These are phyloP conservation scores for Onygena corvina DNA, from an alignment of 2,329 filamentous ascomycete species.

Conservation along the genomic window DNA sequence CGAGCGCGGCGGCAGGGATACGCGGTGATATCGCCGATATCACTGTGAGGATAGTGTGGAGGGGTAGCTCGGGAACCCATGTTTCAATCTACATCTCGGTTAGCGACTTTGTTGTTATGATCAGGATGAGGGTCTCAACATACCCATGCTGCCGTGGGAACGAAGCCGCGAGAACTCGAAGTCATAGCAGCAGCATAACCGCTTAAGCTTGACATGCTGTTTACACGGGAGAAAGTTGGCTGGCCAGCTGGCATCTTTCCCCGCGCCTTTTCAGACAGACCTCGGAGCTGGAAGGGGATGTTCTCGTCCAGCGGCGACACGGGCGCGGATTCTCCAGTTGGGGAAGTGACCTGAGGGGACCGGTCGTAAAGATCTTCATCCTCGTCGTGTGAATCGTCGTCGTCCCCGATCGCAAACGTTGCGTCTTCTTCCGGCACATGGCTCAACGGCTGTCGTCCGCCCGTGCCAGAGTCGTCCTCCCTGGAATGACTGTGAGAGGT, in stretches of 20 bases:
- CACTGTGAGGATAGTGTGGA: slow-evolving; percentile 72
- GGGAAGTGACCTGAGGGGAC: slow-evolving; percentile 43
- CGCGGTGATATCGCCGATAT: slow-evolving; percentile 50
- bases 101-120: neutral
- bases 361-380: slow-evolving; percentile 53
- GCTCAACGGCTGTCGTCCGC: slow-evolving; percentile 48
- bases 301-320: slow-evolving; percentile 61
- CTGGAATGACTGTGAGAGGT: slow-evolving; percentile 27
- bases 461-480: slow-evolving; percentile 34
- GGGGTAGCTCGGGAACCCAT: slow-evolving; percentile 82
- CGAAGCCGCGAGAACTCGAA: slow-evolving; percentile 49
- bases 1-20: slow-evolving; percentile 39
- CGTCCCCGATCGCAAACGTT: slow-evolving; percentile 78
- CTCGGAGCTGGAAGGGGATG: slow-evolving; percentile 67
- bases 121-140: slow-evolving; percentile 17
- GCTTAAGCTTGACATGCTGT: slow-evolving; percentile 70
- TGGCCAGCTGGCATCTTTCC: slow-evolving; percentile 86
- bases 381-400: slow-evolving; percentile 50
- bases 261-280: slow-evolving; percentile 93
- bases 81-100: slow-evolving; percentile 81
- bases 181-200: slow-evolving; percentile 48
- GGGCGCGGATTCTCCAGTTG: slow-evolving; percentile 51
- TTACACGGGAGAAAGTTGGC: slow-evolving; percentile 76
- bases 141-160: slow-evolving; percentile 65
- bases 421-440: slow-evolving; percentile 66